Evolutionary conservation across 352 stramenopile species (phyloP), one percentile per base, ranked within the genome.

Genomic region (Phytophthora tubulina): DNA sequence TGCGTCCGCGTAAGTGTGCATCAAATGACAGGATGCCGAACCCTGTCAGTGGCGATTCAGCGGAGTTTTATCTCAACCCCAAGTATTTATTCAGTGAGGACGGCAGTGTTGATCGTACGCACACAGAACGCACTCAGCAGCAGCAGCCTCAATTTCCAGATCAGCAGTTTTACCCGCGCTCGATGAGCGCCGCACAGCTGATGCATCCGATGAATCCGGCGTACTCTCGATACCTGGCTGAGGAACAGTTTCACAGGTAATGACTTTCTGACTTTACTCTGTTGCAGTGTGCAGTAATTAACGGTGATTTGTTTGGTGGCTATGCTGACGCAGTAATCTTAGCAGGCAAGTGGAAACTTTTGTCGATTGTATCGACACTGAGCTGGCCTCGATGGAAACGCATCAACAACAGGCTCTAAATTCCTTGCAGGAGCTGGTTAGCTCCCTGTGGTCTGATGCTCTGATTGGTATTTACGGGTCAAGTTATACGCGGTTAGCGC

Each of bases 381-480:
- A 81, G 50, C 54, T 93, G 31, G 64, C 63, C 17, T 70, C 60
- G 13, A 63, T 88, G 15, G 69, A 84, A 61, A 55, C 48, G 21
- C 48, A 82, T 39, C 85, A 94, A 33, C 79, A 90, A 15, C 60
- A 84, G 64, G 80, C 82, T 10, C 78, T 90, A 35, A 62, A 78
- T 49, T 79, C 63, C 3, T 67, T 93, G 38, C 85, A 88, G 51
- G 63, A 74, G 2, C 30, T 78, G 2, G 87, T 91, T 21, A 57
- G 66, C 7, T 76, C 65, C 2, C 38, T 98, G 8, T 99, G 95
- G 95, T 77, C 88, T 27, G 88, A 98, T 67, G 89, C 90, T 46
- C 70, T 95, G 42, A 92, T 99, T 35, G 97, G 99, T 58, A 83
- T 98, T 15, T 99, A 99, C 69, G 97, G 97, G 27, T 99, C 96